Conservation (phyloP, 1,139 yeast species). For the Zygosaccharomyces pseudobailii region DNA sequence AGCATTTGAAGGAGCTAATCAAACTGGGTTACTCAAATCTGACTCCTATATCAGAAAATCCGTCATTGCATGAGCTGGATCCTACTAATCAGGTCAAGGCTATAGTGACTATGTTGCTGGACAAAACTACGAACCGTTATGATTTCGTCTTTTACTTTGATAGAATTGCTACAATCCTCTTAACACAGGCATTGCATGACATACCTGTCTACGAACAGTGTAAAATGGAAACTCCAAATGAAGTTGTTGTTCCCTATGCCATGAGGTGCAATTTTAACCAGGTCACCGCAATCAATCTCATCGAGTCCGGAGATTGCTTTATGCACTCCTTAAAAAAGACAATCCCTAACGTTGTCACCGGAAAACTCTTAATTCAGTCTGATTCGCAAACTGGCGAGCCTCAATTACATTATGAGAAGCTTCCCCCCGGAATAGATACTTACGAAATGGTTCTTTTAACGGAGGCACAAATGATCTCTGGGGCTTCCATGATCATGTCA, state of each 20-base stretch:
- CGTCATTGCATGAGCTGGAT: conserved; percentile 40
- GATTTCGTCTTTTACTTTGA: conserved; percentile 86
- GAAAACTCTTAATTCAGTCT: conserved; percentile 81
- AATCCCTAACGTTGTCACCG: conserved; percentile 71
- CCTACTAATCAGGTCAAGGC: conserved; percentile 65
- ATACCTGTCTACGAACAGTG: conserved; percentile 29
- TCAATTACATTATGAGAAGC: conserved; percentile 69
- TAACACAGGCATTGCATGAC: conserved; percentile 60
- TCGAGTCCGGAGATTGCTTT: conserved; percentile 92
- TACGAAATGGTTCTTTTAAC: conserved; percentile 56
- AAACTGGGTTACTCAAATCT: conserved; percentile 27
- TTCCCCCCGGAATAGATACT: conserved; percentile 40
- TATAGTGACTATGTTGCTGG: conserved; percentile 64
- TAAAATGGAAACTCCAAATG: conserved; percentile 45
- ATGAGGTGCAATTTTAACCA: conserved; percentile 39
- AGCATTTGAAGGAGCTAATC: conserved; percentile 50
- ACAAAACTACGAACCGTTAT: conserved; percentile 52
- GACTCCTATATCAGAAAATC: conserved; percentile 16
- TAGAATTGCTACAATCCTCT: conserved; percentile 64
- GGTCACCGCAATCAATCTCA: conserved; percentile 68
- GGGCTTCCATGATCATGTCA: conserved; percentile 95
- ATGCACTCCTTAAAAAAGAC: conserved; percentile 70
- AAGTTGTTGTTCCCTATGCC: conserved; percentile 40
- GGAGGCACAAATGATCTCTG: conserved; percentile 87
- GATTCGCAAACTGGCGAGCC: conserved; percentile 92